These are phyloP conservation scores for Cladosporium austrohemisphaericum DNA, from an alignment of 2,329 filamentous ascomycete genomes.

Conservation along the genomic window DNA sequence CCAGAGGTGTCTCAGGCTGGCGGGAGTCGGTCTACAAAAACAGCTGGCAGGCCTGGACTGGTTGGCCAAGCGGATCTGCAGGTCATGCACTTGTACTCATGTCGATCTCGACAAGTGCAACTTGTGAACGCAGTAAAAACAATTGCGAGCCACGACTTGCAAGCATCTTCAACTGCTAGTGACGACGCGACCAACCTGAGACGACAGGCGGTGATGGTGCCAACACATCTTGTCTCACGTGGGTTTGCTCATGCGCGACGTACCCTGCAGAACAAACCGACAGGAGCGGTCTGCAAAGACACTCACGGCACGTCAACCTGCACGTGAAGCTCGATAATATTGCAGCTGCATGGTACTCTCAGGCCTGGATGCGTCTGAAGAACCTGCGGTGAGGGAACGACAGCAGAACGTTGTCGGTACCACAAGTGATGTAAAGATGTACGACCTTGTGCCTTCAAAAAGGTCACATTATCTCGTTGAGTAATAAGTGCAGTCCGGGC, in stretches of 20 bases:
- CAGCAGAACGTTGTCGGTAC: slow-evolving; percentile 1
- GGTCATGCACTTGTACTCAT: no score
- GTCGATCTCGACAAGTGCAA: no score
- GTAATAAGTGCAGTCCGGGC: no score
- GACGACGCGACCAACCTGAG: no score
- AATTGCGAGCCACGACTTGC: no score
- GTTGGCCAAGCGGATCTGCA: background rate
- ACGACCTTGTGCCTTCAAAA: no score
- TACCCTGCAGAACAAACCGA: background rate
- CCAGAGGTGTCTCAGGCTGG: no score
- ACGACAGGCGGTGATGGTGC: background rate
- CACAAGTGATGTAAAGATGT: background rate
- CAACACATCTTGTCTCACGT: slow-evolving; percentile 6
- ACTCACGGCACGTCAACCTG: background rate
- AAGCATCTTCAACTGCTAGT: no score
- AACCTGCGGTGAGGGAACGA: background rate
- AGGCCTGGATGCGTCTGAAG: slow-evolving; percentile 7
- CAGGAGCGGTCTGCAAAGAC: background rate
- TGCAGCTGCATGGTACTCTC: no score
- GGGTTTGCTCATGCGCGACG: background rate
- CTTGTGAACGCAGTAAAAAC: no score
- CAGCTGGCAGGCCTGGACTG: background rate
- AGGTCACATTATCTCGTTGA: no score
- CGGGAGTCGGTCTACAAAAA: background rate
- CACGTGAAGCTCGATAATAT: background rate